These are phyloP conservation scores for Manihot esculenta DNA, from an alignment of 441 rosid species.

Conservation along the genomic window DNA sequence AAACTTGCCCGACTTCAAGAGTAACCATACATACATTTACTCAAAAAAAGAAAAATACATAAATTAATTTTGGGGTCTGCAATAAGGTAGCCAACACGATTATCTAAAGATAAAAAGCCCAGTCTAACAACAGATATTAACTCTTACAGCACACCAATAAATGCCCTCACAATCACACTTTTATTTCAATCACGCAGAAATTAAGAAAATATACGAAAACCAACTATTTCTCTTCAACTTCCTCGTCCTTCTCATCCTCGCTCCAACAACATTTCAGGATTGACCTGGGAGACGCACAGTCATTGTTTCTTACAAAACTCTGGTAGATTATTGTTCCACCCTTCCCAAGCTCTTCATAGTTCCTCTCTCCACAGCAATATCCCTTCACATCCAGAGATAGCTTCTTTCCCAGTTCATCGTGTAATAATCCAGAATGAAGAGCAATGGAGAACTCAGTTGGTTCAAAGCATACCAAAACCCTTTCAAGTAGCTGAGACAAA, in stretches of 20 bases:
- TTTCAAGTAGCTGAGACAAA: conserved; percentile 42
- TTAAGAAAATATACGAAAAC: not conserved
- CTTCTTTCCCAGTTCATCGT: conserved; percentile 9
- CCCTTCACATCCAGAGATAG: conserved; percentile 24
- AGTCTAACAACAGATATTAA: not conserved
- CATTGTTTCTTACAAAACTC: conserved; percentile 36
- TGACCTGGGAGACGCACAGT: conserved; percentile 47
- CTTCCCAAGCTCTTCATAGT: conserved; percentile 46
- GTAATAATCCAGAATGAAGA: conserved; percentile 36
- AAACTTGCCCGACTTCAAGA: too few species aligned
- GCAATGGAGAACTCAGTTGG: conserved; percentile 68
- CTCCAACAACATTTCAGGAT: conserved; percentile 53
- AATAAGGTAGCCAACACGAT: too few species aligned
- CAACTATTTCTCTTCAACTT: conserved; percentile 24
- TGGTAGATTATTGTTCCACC: conserved; percentile 57
- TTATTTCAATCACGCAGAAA: not conserved
- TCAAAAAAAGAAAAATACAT: too few species aligned
- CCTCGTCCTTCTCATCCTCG: conserved; percentile 54
- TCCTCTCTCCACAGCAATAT: conserved; percentile 42
- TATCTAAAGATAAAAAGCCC: too few species aligned
- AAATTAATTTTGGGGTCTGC: too few species aligned
- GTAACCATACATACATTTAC: too few species aligned
- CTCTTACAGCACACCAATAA: too few species aligned
- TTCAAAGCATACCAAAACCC: conserved; percentile 61
- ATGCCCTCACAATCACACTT: not conserved